Evolutionary conservation across 2,329 filamentous ascomycete genomes (phyloP).

Genomic region (Phyllosticta citriasiana): DNA sequence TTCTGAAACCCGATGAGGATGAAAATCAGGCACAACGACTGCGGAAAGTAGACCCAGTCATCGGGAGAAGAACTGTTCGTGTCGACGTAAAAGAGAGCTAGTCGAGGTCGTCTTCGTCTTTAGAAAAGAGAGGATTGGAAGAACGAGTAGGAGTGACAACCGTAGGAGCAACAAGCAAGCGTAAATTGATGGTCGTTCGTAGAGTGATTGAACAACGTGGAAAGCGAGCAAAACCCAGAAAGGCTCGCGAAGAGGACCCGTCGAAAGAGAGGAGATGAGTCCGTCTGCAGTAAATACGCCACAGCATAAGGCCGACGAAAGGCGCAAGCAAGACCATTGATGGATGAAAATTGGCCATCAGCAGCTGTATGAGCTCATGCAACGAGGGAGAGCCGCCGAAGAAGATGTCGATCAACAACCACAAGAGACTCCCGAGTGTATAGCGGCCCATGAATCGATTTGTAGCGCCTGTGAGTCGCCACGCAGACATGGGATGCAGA

Average conservation of each 20-base stretch:
- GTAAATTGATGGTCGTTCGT: neutral
- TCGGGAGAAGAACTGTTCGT: neutral
- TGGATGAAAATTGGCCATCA: neutral
- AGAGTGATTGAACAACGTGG: neutral
- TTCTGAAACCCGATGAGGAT: neutral
- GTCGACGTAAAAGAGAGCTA: neutral
- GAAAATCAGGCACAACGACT: neutral
- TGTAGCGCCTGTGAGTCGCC: neutral
- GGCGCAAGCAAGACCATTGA: neutral
- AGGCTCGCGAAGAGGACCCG: neutral
- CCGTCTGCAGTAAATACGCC: neutral
- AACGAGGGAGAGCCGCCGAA: neutral
- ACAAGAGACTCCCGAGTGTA: neutral
- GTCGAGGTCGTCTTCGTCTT: neutral
- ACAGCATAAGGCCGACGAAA: neutral
- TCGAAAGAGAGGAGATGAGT: neutral
- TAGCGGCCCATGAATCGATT: neutral
- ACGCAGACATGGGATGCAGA: neutral
- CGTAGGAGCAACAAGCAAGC: neutral
- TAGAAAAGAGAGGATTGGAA: neutral
- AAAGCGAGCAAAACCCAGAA: neutral
- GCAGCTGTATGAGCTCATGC: neutral
- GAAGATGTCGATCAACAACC: neutral
- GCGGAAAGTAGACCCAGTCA: neutral
- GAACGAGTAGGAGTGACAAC: neutral